These are phyloP conservation scores for Quercus phellos DNA, from an alignment of 331 rosid genomes.

Conservation along the genomic window DNA sequence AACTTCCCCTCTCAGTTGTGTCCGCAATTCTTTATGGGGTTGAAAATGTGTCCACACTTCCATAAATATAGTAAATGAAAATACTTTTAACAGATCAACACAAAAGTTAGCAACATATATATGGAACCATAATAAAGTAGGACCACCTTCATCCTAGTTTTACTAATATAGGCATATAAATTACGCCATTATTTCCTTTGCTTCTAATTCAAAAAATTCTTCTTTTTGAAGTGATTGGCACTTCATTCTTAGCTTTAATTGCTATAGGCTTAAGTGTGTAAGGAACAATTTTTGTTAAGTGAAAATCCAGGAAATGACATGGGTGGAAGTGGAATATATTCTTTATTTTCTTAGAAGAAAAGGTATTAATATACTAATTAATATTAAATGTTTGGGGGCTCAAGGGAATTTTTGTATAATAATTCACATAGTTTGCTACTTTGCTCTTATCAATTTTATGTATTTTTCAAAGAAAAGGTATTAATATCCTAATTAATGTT, in stretches of 20 bases:
- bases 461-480: neutral
- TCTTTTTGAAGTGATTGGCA: slow-evolving; percentile 1
- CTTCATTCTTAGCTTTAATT: slow-evolving; percentile 30
- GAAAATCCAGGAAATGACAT: neutral
- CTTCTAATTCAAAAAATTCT: neutral
- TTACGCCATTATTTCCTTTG: too few species aligned
- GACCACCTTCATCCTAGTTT: neutral
- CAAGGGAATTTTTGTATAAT: neutral
- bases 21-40: neutral
- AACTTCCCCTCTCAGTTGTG: neutral
- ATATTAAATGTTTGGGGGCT: neutral
- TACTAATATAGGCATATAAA: neutral
- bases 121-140: neutral
- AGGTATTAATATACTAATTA: neutral
- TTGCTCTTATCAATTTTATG: neutral
- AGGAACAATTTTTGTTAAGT: neutral
- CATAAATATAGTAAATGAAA: neutral
- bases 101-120: too few species aligned
- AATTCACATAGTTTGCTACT: neutral
- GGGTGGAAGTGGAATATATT: slow-evolving; percentile 1
- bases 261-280: neutral
- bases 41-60: neutral
- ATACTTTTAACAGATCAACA: too few species aligned
- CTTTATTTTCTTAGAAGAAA: neutral
- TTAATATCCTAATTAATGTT: neutral